Base-by-base conservation (phyloP, 805 yeast genomes). In the Ogataea paraovalis region DNA sequence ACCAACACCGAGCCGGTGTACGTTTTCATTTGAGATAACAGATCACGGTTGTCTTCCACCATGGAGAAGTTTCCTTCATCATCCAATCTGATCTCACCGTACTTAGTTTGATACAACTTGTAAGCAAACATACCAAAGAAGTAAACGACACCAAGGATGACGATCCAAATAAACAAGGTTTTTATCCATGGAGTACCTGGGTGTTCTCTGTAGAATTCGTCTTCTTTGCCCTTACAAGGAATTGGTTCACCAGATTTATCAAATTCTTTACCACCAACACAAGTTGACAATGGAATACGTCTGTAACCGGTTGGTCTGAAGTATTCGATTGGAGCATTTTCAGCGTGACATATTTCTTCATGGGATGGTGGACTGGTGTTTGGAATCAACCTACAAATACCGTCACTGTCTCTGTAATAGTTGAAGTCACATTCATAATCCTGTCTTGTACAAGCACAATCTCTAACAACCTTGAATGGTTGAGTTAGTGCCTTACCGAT, bases 351-450 rank as follows among this genome's bases (percentile, higher is more conserved):
- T 47, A 78, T 72, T 50, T 75, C 76, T 40, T 74, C 66, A 51
- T 82, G 82, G 56, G 86, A 85, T 16, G 83, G 80, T 9, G 91
- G 87, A 2, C 72, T 63, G 50, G 75, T 71, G 0, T 96, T 96
- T 14, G 77, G 74, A 16, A 87, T 87, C 39, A 88, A 75, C 59
- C 76, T 79, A 69, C 97, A 91, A 13, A 86, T 80, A 25, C 92
- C 92, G 57, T 85, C 92, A 0, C 58, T 51, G 48, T 82, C 85
- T 46, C 84, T 75, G 52, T 65, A 74, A 64, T 75, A 89, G 66
- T 89, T 88, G 71, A 80, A 86, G 62, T 91, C 97, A 75, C 98
- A 91, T 65, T 91, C 98, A 60, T 70, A 92, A 59, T 90, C 98
- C 48, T 78, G 76, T 62, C 94, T 76, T 0, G 91, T 75, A 70